These are phyloP conservation scores for Acacia pycnantha DNA, from an alignment of 331 rosid species.

Conservation along the genomic window DNA sequence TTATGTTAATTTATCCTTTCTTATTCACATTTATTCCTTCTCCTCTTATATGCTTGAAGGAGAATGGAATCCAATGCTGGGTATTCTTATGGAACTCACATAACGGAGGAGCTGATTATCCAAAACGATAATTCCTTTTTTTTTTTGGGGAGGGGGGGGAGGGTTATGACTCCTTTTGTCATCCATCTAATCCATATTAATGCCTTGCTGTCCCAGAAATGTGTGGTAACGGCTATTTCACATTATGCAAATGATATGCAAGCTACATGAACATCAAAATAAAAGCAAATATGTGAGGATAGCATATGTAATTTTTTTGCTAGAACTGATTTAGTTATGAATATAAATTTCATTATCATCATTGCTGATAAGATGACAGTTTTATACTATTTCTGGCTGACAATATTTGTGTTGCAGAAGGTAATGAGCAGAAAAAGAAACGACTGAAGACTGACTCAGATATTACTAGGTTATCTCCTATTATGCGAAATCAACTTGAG, in stretches of 20 bases:
- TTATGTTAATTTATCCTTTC: slow-evolving; percentile 15
- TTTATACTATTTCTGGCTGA: slow-evolving; percentile 30
- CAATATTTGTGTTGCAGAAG: slow-evolving; percentile 59
- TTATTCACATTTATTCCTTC: slow-evolving; percentile 20
- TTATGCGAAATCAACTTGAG: slow-evolving; percentile 57
- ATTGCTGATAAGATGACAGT: slow-evolving; percentile 18
- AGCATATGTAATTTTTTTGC: slow-evolving; percentile 1
- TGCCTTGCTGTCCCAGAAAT: slow-evolving; percentile 21
- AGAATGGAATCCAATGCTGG: slow-evolving; percentile 21
- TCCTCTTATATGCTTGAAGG: slow-evolving; percentile 23
- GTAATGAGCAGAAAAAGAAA: slow-evolving; percentile 80
- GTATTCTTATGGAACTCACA: slow-evolving; percentile 10
- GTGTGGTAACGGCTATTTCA: slow-evolving; percentile 19
- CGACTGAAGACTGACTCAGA: slow-evolving; percentile 84
- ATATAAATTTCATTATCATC: slow-evolving; percentile 1
- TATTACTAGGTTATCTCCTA: slow-evolving; percentile 62
- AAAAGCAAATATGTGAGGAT: slow-evolving; percentile 1
- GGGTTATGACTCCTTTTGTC: slow-evolving; percentile 8
- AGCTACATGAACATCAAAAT: slow-evolving; percentile 15
- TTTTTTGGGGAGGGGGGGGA: not conserved
- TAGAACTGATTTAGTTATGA: not conserved
- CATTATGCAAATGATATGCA: slow-evolving; percentile 25
- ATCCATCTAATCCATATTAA: slow-evolving; percentile 14
- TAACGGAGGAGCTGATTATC: slow-evolving; percentile 13
- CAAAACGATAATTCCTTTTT: not conserved